Evolutionary conservation across 106 monocot genomes (phyloP).

Genomic region (Platanthera zijinensis): DNA sequence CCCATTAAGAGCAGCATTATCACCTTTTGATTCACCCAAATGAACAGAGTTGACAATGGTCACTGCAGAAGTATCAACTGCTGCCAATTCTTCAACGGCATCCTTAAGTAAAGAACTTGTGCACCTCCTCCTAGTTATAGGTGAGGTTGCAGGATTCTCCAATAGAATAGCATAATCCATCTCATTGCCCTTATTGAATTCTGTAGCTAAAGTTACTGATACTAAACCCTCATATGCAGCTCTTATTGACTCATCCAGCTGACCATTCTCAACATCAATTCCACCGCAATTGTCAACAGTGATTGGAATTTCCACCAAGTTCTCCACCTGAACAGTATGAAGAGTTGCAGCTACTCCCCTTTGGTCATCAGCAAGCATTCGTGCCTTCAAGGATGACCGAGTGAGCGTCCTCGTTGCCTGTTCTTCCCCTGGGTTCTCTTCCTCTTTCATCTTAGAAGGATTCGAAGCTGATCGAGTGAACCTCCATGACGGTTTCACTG

Average conservation of each 20-base stretch:
- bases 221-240: slow-evolving; percentile 3
- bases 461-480: slow-evolving; percentile 35
- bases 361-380: background rate
- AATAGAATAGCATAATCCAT: background rate
- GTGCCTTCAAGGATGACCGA: slow-evolving; percentile 21
- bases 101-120: slow-evolving; percentile 31
- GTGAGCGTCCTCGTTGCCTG: slow-evolving; percentile 27
- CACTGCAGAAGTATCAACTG: slow-evolving; percentile 4
- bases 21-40: slow-evolving; percentile 15
- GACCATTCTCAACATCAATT: background rate
- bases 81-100: slow-evolving; percentile 12
- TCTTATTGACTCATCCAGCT: background rate
- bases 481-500: slow-evolving; percentile 12
- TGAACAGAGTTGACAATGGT: slow-evolving; percentile 7
- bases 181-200: background rate
- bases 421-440: background rate
- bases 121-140: slow-evolving; percentile 18
- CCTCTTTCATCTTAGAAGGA: background rate
- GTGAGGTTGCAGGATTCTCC: slow-evolving; percentile 6
- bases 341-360: background rate
- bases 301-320: background rate
- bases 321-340: background rate
- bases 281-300: background rate
- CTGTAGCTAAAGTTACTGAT: background rate
- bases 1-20: slow-evolving; percentile 5